These are phyloP conservation scores for Zhuliangozyma parablackwelliae DNA, from an alignment of 1,139 yeast genomes.

Conservation along the genomic window DNA sequence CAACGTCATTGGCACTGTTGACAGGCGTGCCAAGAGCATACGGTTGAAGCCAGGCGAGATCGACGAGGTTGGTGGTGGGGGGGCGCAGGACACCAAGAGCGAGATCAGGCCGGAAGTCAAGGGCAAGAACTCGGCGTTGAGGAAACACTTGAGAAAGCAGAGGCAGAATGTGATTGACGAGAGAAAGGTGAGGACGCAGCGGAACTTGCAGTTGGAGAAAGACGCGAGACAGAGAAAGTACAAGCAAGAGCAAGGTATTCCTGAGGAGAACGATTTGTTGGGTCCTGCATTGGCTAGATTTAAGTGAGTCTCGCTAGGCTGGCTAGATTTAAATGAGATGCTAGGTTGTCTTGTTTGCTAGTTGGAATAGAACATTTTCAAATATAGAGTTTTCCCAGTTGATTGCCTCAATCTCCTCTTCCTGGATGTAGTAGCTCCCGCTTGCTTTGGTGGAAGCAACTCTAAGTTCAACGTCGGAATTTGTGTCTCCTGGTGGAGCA, in stretches of 20 bases:
- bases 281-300: conserved; percentile 60
- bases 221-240: conserved; percentile 57
- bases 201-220: conserved; percentile 71
- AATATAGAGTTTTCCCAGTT: conserved; percentile 21
- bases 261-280: conserved; percentile 48
- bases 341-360: not conserved
- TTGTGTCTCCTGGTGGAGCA: conserved; percentile 2
- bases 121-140: conserved; percentile 79
- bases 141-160: conserved; percentile 79
- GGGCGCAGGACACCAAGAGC: conserved; percentile 16
- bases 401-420: conserved; percentile 15
- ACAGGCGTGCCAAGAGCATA: conserved; percentile 57
- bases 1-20: conserved; percentile 78
- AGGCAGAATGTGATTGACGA: conserved; percentile 84
- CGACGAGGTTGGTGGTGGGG: conserved; percentile 33
- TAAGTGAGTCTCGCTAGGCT: conserved; percentile 19
- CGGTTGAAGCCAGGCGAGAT: conserved; percentile 64
- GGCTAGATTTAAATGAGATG: not conserved
- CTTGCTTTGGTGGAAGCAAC: not conserved
- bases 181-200: conserved; percentile 77
- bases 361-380: conserved; percentile 9
- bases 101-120: conserved; percentile 60
- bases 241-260: conserved; percentile 47
- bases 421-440: conserved; percentile 9
- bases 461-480: conserved; percentile 2